Evolutionary conservation across 225 moss, liverwort and hornwort genomes (phyloP).

Genomic region (Climacium dendroides): DNA sequence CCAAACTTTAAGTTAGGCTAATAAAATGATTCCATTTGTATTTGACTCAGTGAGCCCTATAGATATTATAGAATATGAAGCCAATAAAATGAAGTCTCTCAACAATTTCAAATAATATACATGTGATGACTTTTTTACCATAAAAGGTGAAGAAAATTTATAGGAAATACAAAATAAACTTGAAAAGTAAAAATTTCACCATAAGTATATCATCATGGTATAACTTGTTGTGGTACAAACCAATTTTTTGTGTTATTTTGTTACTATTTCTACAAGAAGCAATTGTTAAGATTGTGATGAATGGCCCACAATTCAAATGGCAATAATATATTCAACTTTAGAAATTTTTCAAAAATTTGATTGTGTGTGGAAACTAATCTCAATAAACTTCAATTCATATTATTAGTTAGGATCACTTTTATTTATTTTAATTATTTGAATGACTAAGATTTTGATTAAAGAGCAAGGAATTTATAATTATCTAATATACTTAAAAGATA

Average conservation of each 20-base stretch:
- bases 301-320: neutral
- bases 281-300: neutral
- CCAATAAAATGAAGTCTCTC: neutral
- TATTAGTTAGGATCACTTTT: neutral
- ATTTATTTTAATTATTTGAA: too few relatives aligned
- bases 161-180: neutral
- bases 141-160: neutral
- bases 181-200: neutral
- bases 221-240: accelerated
- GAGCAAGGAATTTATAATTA: neutral
- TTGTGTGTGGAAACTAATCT: accelerated
- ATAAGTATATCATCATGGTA: too few relatives aligned
- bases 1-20: neutral
- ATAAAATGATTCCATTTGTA: neutral
- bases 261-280: neutral
- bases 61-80: neutral
- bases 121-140: neutral
- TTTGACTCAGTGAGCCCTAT: neutral
- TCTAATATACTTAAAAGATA: neutral
- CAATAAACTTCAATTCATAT: neutral
- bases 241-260: neutral
- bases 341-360: neutral
- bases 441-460: neutral
- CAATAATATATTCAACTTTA: neutral
- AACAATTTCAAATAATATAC: neutral